Evolutionary conservation across 108 stramenopile genomes (phyloP).

Genomic region (Ochromonas danica): DNA sequence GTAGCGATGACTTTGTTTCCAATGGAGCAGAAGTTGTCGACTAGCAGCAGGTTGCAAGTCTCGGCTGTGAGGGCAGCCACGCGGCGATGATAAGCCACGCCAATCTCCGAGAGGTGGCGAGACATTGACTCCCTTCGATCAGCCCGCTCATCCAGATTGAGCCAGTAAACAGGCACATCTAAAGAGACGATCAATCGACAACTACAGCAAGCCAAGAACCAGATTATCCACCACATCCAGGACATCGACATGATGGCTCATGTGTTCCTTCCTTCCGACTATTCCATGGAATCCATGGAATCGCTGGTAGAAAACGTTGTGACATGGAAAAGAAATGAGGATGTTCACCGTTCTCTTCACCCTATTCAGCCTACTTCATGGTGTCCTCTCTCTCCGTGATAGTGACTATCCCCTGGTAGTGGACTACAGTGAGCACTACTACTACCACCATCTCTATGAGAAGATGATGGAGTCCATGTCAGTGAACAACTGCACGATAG

Average conservation of each 20-base stretch:
- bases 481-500: neutral
- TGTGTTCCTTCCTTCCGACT: too few relatives aligned
- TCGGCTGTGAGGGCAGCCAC: neutral
- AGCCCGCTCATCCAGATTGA: neutral
- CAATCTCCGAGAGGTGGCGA: neutral
- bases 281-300: too few relatives aligned
- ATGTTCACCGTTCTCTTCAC: too few relatives aligned
- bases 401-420: neutral
- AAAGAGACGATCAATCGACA: too few relatives aligned
- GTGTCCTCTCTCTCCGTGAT: conserved; percentile 2
- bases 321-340: too few relatives aligned
- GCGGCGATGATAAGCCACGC: neutral
- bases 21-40: neutral
- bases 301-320: too few relatives aligned
- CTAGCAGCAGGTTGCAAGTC: neutral
- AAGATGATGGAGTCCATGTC: conserved; percentile 8
- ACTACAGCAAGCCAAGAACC: too few relatives aligned
- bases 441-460: neutral
- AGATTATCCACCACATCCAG: too few relatives aligned
- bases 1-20: neutral
- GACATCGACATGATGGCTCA: too few relatives aligned
- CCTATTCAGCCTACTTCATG: too few relatives aligned
- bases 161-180: neutral
- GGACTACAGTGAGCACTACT: conserved; percentile 9
- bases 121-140: neutral